A percentile compares a stretch with the other conserved stretches of the same genome.
These are phyloP conservation scores for Hypoxylon sp. DNA, from an alignment of 2,329 filamentous ascomycete genomes.

Conservation along the genomic window DNA sequence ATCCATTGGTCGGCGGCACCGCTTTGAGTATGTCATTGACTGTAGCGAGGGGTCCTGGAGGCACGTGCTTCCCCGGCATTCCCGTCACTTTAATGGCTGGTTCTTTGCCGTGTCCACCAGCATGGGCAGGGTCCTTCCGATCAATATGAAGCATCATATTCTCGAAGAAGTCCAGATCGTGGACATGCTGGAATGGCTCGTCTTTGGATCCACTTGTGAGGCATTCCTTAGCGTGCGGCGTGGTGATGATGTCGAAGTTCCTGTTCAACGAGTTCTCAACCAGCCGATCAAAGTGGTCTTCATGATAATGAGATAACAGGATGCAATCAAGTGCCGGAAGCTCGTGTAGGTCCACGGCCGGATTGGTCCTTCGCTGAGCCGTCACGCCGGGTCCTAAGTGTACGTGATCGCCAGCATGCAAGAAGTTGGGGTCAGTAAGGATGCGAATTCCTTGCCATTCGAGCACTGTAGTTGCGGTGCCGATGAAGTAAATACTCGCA, in stretches of 20 bases:
- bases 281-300: slow-evolving; percentile 59
- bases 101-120: slow-evolving; percentile 53
- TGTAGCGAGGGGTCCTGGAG: slow-evolving; percentile 55
- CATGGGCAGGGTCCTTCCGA: slow-evolving; percentile 17
- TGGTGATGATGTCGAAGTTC: slow-evolving; percentile 72
- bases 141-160: slow-evolving; percentile 58
- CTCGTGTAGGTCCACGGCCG: slow-evolving; percentile 70
- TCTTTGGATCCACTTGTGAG: slow-evolving; percentile 56
- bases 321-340: slow-evolving; percentile 71
- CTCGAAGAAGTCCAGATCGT: slow-evolving; percentile 69
- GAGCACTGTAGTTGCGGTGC: slow-evolving; percentile 68
- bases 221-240: slow-evolving; percentile 69
- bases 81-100: slow-evolving; percentile 69
- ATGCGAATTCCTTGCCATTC: slow-evolving; percentile 67
- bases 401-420: slow-evolving; percentile 75
- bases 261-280: slow-evolving; percentile 59
- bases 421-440: slow-evolving; percentile 73
- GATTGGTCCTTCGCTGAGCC: slow-evolving; percentile 67
- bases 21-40: slow-evolving; percentile 57
- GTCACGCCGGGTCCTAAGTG: slow-evolving; percentile 75
- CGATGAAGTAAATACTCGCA: slow-evolving; percentile 66
- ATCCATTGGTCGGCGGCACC: slow-evolving; percentile 75
- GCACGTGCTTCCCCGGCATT: slow-evolving; percentile 75
- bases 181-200: slow-evolving; percentile 68
- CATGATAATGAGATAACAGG: slow-evolving; percentile 75